Base-by-base conservation (phyloP, 2,329 filamentous ascomycete species). In the Diplodia scrobiculata region DNA sequence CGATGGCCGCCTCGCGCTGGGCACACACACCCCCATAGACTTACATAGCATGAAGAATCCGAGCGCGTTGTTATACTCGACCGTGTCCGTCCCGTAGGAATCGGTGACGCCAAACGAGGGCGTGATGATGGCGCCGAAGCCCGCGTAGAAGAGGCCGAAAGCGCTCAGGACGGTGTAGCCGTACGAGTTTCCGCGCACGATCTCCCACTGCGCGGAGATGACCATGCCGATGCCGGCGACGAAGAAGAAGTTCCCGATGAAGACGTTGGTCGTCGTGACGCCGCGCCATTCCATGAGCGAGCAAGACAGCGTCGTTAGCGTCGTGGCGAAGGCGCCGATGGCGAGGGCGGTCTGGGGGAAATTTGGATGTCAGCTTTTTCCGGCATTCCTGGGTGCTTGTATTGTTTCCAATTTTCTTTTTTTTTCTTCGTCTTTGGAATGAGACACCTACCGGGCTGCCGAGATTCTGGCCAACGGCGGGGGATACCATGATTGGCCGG, bases 271-370 rank as follows among this genome's bases (percentile, higher is more conserved):
- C 1, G 77, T 81, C 0, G 78, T 80, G 0, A 86, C 79, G 9
- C 81, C 82, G 45, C 84, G 77, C 76, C 79, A 85, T 70, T 83
- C 83, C 83, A 86, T 85, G 58, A 86, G 71, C n/a, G 79, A 79
- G 0, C 85, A 73, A 0, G 83, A 84, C 0, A 86, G 73, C 0
- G 83, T 85, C 0, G 82, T 84, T 17, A 86, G 70, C 0, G 84
- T 86, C 1, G 83, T 85, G 0, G 82, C 79, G 68, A 86, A 86
- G 2, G 80, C 83, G 0, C 83, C 83, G 36, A 85, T 81, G 0
- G 81, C 81, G 0, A 85, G 72, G 0, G 82, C 80, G 10, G 81
- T 82, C 79, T 80, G 32, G 10, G 3, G 38, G 11, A 10, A 13
- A 36, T 36, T 34, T 25, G 25, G 25, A 25, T n/a, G 29, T 51